Percentiles rank a stretch among this genome's conserved stretches.
Conservation (phyloP, 2,329 filamentous ascomycete species). For the Anisogramma anomala region DNA sequence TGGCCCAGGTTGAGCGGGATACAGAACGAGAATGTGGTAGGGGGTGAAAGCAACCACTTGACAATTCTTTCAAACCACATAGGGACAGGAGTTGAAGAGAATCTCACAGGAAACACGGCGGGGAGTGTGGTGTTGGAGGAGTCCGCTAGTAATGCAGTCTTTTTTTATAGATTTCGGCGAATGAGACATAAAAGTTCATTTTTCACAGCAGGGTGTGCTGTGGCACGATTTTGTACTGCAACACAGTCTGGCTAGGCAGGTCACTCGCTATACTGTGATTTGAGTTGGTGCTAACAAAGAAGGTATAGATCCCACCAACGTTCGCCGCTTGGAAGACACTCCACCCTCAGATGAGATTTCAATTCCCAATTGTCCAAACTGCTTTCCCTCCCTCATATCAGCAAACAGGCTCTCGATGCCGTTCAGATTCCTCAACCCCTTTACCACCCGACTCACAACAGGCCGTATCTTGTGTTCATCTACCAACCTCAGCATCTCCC, state of each 20-base stretch:
- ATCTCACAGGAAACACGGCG: constrained; percentile 5
- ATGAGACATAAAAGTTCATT: constrained; percentile 14
- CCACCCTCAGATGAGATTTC: constrained; percentile 38
- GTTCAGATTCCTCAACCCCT: constrained; percentile 63
- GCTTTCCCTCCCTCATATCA: constrained; percentile 72
- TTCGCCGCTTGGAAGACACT: constrained; percentile 18
- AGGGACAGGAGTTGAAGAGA: constrained; percentile 9
- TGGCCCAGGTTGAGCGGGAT: not conserved
- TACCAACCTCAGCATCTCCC: constrained; percentile 82
- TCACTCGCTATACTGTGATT: too few relatives aligned
- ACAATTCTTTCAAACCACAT: constrained; percentile 4
- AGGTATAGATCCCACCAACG: not conserved
- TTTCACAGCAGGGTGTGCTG: not conserved
- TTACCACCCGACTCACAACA: constrained; percentile 62
- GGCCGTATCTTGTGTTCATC: constrained; percentile 60
- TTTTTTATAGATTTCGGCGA: constrained; percentile 10
- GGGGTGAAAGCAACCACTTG: too few relatives aligned
- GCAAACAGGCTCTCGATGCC: constrained; percentile 74
- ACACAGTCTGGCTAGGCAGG: too few relatives aligned
- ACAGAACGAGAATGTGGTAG: not conserved
- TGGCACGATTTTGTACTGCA: too few relatives aligned
- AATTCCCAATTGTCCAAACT: constrained; percentile 90
- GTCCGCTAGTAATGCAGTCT: constrained; percentile 5
- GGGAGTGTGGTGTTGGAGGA: constrained; percentile 13
- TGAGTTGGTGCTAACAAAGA: not conserved